Conservation (phyloP, 2,329 filamentous ascomycete genomes). For the Exophiala spinifera region DNA sequence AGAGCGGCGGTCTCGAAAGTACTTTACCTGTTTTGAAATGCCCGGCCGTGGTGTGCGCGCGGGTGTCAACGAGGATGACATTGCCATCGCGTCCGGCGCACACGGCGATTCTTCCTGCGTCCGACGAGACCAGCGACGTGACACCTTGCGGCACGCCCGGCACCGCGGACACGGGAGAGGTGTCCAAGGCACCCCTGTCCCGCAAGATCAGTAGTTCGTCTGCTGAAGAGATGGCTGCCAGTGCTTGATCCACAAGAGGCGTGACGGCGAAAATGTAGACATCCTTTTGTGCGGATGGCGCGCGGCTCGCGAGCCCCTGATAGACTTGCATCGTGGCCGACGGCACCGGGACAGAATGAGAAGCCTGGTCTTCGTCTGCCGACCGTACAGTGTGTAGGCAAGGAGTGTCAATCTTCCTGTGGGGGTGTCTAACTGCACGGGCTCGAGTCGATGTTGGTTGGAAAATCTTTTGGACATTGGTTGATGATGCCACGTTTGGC, state of each 20-base stretch:
- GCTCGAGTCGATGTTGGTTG: too few relatives aligned
- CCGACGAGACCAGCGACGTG: constrained; percentile 20
- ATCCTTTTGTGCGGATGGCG: constrained; percentile 20
- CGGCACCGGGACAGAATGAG: not conserved
- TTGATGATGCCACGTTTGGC: too few relatives aligned
- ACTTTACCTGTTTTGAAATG: constrained; percentile 25
- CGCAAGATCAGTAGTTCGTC: constrained; percentile 28
- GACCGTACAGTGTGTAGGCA: too few relatives aligned
- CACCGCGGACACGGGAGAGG: constrained; percentile 1
- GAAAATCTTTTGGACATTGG: too few relatives aligned
- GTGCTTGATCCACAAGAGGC: constrained; percentile 15
- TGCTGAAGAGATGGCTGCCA: constrained; percentile 29
- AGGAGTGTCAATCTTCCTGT: too few relatives aligned
- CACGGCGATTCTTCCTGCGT: constrained; percentile 18
- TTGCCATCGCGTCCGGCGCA: constrained; percentile 25
- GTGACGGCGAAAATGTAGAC: constrained; percentile 28
- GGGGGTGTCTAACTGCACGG: too few relatives aligned
- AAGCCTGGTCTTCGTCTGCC: not conserved
- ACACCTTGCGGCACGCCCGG: constrained; percentile 14
- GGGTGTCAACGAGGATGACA: constrained; percentile 27
- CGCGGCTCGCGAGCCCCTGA: constrained; percentile 13
- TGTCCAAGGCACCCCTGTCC: constrained; percentile 11
- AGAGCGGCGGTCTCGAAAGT: too few relatives aligned
- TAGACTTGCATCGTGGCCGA: constrained; percentile 15
- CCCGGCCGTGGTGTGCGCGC: constrained; percentile 12